phyloP scores from a whole-genome alignment of 805 yeast genomes.

The Candida vaughaniae region DNA sequence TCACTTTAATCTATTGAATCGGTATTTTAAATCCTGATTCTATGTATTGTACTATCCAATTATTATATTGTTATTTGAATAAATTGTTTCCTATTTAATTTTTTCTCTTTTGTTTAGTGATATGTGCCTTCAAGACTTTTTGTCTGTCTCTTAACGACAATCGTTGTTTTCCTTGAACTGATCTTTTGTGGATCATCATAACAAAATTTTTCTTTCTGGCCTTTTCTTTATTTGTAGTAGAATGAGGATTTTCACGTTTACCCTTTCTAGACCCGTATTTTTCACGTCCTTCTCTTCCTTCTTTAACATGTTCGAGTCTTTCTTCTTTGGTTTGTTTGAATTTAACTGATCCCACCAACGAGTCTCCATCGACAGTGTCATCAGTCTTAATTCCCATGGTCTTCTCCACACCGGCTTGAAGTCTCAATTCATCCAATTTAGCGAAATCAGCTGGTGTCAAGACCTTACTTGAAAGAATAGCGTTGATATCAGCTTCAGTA shows the following conservation, averaged over 20 bases:
- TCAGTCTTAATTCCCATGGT: slow-evolving; percentile 72
- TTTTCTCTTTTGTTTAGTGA: slow-evolving; percentile 87
- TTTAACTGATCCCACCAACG: slow-evolving; percentile 74
- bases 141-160: slow-evolving; percentile 90
- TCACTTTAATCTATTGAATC: background rate
- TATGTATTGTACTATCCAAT: background rate
- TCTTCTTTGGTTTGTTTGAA: slow-evolving; percentile 89
- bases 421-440: slow-evolving; percentile 82
- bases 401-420: slow-evolving; percentile 83
- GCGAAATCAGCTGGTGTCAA: slow-evolving; percentile 98
- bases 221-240: slow-evolving; percentile 94
- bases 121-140: slow-evolving; percentile 79
- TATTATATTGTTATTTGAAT: slow-evolving; percentile 2
- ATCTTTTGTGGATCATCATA: slow-evolving; percentile 95
- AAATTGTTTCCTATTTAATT: slow-evolving; percentile 42
- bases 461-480: slow-evolving; percentile 69
- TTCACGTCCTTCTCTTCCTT: slow-evolving; percentile 92
- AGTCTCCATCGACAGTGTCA: slow-evolving; percentile 78
- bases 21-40: no score
- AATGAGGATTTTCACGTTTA: slow-evolving; percentile 69
- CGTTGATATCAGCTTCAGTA: slow-evolving; percentile 33
- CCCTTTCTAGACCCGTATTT: slow-evolving; percentile 88
- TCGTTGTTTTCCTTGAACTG: slow-evolving; percentile 92
- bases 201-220: slow-evolving; percentile 98
- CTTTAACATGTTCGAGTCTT: slow-evolving; percentile 79